Evolutionary conservation across 2,329 filamentous ascomycete species (phyloP), one percentile per base, ranked within the genome.

Genomic region (Alternaria brassicicola): DNA sequence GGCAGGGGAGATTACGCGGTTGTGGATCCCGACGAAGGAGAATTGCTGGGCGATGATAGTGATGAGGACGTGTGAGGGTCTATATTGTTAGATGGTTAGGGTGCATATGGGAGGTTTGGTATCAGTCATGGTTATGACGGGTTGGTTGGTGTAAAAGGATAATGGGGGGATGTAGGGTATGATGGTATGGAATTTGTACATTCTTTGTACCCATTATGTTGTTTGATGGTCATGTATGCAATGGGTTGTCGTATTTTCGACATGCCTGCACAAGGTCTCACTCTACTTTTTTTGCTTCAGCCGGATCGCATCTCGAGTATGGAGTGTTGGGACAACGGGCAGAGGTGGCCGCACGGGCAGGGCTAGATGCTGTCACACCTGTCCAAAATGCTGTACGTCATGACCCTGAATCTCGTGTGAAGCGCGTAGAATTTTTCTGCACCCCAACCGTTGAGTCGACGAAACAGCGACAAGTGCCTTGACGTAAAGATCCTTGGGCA

Each of bases 21-120:
- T 70, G 92, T 97, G 50, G 93, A 96, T 70, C 91, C 95, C 49
- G 95, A 98, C 74, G 95, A 98, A 76, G 94, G 94, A 47, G 94
- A 98, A 81, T 81, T 99, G 66, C 80, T 99, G 33, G 95, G 95
- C 1, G 94, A 97, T 67, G 93, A 96, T 59, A 93, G 92, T 66
- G 94, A 97, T 65, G 93, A 97, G 72, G 94, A 97, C 61, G 90
- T 89, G 47, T 88, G 73, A 64, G 52, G 19, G 30, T 49, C 21
- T 23, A 0, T 38, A 25, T 49, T 25, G 28, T 49, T 35, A 36
- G 31, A 49, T 49, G 31, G 26, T 26, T 21, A 17, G 12, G 31
- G 28, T 19, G 4, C 15, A 28, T n/a, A 49, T 49, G 31, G 19
- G 33, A 38, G 10, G 21, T 35, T 25, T 47, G 43, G 43, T 23